Evolutionary conservation across 2,329 filamentous ascomycete genomes (phyloP).

Genomic region (Cryphonectria nitschkei): DNA sequence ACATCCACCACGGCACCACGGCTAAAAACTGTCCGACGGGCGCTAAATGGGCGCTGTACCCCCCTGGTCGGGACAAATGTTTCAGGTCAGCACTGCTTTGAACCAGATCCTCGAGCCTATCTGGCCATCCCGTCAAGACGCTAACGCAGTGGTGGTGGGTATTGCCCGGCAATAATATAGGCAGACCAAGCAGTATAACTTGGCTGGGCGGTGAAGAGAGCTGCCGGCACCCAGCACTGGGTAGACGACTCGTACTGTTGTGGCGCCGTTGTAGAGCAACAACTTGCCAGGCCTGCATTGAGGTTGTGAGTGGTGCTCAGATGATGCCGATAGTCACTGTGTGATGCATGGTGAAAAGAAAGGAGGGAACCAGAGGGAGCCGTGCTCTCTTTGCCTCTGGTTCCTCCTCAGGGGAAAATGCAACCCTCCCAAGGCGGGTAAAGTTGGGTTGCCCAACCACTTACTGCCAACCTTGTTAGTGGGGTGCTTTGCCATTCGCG

Average conservation of each 20-base stretch:
- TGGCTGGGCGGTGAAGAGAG: neutral
- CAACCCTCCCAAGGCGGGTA: too few species aligned
- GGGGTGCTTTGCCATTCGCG: neutral
- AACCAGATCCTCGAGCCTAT: neutral
- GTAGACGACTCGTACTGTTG: too few species aligned
- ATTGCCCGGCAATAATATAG: neutral
- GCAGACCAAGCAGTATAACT: neutral
- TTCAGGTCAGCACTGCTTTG: constrained; percentile 10
- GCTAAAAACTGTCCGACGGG: constrained; percentile 14
- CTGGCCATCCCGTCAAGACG: neutral
- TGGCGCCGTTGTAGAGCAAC: too few species aligned
- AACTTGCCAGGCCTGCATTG: too few species aligned
- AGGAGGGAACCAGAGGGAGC: too few species aligned
- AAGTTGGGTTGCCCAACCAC: too few species aligned
- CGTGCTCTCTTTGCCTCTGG: neutral
- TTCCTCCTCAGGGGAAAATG: neutral
- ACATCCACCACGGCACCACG: neutral
- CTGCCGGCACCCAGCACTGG: neutral
- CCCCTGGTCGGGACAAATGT: constrained; percentile 5
- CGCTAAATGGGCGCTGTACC: constrained; percentile 2
- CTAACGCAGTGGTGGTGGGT: neutral
- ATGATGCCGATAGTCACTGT: too few species aligned
- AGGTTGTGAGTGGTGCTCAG: too few species aligned
- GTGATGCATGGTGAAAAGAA: too few species aligned
- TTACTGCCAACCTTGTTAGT: neutral